A percentile compares a stretch with the other conserved stretches of the same genome.
Evolutionary conservation across 75 land plant species (phyloP).

Genomic region (Cryptomeria japonica): DNA sequence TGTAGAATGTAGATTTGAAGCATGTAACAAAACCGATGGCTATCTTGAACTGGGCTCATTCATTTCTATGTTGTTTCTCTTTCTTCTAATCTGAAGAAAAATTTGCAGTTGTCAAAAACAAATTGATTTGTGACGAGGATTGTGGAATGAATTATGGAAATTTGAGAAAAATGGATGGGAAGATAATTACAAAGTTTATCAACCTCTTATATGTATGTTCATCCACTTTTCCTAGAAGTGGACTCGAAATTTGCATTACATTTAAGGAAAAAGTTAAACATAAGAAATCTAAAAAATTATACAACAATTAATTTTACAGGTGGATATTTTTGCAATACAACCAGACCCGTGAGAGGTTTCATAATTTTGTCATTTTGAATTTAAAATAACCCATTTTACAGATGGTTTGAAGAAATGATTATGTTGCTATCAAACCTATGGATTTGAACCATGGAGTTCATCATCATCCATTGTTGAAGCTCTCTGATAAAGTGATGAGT

Average conservation of each 20-base stretch:
- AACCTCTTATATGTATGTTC: background rate
- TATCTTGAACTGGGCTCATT: too few species aligned
- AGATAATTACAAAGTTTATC: background rate
- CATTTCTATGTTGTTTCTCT: too few species aligned
- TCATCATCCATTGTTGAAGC: slow-evolving; percentile 39
- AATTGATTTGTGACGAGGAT: background rate
- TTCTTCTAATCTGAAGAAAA: background rate
- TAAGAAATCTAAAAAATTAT: background rate
- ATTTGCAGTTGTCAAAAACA: background rate
- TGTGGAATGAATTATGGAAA: background rate
- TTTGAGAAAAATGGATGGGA: background rate
- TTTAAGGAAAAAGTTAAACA: background rate
- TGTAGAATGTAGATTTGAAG: background rate
- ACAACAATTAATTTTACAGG: background rate
- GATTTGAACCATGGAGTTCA: background rate
- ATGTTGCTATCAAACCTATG: background rate
- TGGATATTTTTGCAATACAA: background rate
- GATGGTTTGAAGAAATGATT: background rate
- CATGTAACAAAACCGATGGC: too few species aligned
- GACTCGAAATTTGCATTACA: background rate
- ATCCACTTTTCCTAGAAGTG: background rate
- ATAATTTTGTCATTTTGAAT: background rate
- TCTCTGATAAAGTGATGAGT: slow-evolving; percentile 36
- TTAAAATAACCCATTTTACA: background rate
- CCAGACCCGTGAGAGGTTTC: background rate